Evolutionary conservation across 2,329 filamentous ascomycete species (phyloP), one percentile per base, ranked within the genome.

Genomic region (Nigrograna mackinnonii): DNA sequence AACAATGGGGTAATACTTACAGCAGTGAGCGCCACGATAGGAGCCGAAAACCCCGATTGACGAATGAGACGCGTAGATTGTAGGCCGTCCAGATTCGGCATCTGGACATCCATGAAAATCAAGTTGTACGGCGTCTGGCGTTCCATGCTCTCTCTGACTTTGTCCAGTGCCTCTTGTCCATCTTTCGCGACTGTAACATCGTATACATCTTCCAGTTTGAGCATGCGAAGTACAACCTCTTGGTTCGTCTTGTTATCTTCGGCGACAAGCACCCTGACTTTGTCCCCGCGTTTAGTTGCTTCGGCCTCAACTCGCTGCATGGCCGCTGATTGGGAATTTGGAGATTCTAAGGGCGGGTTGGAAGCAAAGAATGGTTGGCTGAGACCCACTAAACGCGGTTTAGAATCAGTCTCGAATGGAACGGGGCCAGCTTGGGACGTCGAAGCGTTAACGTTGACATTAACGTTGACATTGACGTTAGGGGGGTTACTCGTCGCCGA

Each of bases 21-120:
- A 13, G 91, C 91, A 9, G 91, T 95, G 33, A 96, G 72, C 0
- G 91, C 91, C 12, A 96, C 90, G 47, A 96, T 96, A 0, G 91
- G 91, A 2, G 87, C 87, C 9, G 80, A 84, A 69, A 94, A 96
- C 1, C 91, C 91, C 74, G 92, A 87, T 63, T 90, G 77, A 5
- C 91, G 83, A 55, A 96, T 96, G 22, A 95, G 74, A 7, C 86
- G 81, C 1, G 91, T 96, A 35, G 87, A 91, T 64, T 96, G 86
- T 18, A 96, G 73, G 2, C 91, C 91, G 60, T 96, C 91, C 12
- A 96, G 79, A 49, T 94, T 95, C 3, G 91, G 91, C 91, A 96
- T 96, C 57, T 83, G 89, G 6, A 96, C 86, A 58, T 96, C 91
- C 91, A 96, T 96, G 62, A 96, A 94, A 49, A 96, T 92, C 19